phyloP scores from a whole-genome alignment of 495 filamentous ascomycete genomes.

The Daldinia decipiens region DNA sequence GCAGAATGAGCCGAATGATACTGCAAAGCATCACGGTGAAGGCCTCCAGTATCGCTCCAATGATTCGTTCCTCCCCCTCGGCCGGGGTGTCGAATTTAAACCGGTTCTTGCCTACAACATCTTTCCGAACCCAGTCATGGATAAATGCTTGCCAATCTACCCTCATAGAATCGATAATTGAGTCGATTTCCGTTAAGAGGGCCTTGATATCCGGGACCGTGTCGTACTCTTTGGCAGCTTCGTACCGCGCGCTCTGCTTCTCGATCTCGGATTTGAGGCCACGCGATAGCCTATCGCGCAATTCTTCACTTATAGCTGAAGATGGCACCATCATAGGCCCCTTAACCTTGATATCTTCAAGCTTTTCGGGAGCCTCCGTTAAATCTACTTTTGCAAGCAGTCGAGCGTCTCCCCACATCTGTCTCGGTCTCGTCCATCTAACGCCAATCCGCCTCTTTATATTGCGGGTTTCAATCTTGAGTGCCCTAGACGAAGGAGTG shows the following conservation, averaged over 20 bases:
- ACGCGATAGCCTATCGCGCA: neutral
- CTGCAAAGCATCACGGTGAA: slow-evolving; percentile 20
- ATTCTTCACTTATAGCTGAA: neutral
- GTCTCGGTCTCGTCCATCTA: neutral
- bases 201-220: no score
- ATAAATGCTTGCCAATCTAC: neutral
- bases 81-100: neutral
- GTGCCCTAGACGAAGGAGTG: neutral
- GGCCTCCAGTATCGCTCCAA: neutral
- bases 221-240: neutral
- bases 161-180: neutral
- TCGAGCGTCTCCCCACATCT: slow-evolving; percentile 5
- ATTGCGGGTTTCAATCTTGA: neutral
- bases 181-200: neutral
- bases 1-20: neutral
- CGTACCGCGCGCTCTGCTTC: neutral
- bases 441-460: neutral
- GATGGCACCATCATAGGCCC: slow-evolving; percentile 26
- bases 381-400: neutral
- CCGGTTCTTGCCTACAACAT: neutral
- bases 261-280: neutral
- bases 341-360: neutral
- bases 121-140: neutral
- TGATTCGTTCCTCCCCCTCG: slow-evolving; percentile 4
- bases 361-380: neutral